Percentiles rank a stretch among this genome's conserved stretches.
Evolutionary conservation across 2,329 filamentous ascomycete species (phyloP).

Genomic region (Fusarium sp.): DNA sequence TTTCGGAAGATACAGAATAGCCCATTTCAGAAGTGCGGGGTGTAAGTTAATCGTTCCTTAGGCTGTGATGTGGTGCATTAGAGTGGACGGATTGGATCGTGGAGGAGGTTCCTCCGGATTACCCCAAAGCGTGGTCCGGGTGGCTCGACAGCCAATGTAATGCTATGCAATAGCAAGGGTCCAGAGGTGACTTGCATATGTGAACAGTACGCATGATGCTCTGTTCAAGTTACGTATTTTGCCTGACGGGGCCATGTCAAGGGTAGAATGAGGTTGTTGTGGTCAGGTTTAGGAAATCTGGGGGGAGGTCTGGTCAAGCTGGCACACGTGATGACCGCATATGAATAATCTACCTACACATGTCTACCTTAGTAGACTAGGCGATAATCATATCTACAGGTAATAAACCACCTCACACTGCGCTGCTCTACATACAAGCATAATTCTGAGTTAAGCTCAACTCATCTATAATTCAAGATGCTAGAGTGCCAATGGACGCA

Average conservation of each 20-base stretch:
- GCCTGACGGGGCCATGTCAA: background rate
- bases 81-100: constrained; percentile 32
- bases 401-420: background rate
- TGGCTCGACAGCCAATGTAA: constrained; percentile 29
- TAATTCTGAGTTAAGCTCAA: background rate
- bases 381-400: background rate
- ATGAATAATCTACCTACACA: background rate
- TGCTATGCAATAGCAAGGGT: constrained; percentile 9
- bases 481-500: constrained; percentile 1
- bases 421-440: background rate
- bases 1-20: constrained; percentile 14
- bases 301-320: background rate
- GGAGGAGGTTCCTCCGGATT: constrained; percentile 38
- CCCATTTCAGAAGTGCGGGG: constrained; percentile 33
- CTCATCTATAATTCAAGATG: constrained; percentile 2
- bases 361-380: background rate
- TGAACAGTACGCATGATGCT: constrained; percentile 6
- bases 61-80: background rate
- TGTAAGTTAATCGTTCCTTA: background rate
- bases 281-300: background rate
- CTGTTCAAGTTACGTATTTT: background rate
- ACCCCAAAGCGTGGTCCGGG: constrained; percentile 33
- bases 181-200: constrained; percentile 8
- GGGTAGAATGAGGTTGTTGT: constrained; percentile 8
- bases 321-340: constrained; percentile 22